Conservation (phyloP, 192 early-diverging fungal species). For the Backusella luteola region DNA sequence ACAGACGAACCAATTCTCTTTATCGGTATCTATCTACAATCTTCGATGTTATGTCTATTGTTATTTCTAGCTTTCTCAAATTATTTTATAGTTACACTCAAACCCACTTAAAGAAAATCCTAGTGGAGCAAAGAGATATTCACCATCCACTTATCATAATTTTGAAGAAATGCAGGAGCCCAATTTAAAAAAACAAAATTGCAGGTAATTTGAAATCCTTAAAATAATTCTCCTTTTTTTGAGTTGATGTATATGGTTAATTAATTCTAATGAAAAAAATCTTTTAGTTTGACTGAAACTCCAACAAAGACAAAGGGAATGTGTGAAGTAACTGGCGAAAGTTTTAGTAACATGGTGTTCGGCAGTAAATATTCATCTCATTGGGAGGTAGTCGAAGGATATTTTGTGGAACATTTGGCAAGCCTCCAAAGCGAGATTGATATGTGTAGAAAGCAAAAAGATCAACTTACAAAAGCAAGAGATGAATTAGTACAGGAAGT, state of each 20-base stretch:
- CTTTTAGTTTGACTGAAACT: neutral
- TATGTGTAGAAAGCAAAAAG: neutral
- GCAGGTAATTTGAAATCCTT: conserved; percentile 3
- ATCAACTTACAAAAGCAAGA: neutral
- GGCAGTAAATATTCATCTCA: conserved; percentile 1
- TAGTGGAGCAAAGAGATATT: neutral
- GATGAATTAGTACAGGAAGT: conserved; percentile 10
- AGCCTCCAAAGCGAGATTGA: neutral
- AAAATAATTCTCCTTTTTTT: neutral
- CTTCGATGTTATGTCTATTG: neutral
- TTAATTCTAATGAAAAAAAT: neutral
- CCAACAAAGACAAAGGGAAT: neutral
- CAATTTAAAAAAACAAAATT: neutral
- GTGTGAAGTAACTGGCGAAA: neutral
- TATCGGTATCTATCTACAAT: neutral
- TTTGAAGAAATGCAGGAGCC: conserved; percentile 1
- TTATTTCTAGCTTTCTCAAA: neutral
- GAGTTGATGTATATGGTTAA: neutral
- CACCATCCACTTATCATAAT: neutral
- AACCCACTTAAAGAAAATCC: neutral
- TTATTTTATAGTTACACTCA: neutral
- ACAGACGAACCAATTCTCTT: neutral
- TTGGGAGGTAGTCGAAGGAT: neutral
- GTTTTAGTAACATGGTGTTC: neutral
- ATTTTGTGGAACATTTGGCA: neutral